Evolutionary conservation across 768 basidiomycete genomes (phyloP), one percentile per base, ranked within the genome.

Genomic region (Amanita pallidorosea): DNA sequence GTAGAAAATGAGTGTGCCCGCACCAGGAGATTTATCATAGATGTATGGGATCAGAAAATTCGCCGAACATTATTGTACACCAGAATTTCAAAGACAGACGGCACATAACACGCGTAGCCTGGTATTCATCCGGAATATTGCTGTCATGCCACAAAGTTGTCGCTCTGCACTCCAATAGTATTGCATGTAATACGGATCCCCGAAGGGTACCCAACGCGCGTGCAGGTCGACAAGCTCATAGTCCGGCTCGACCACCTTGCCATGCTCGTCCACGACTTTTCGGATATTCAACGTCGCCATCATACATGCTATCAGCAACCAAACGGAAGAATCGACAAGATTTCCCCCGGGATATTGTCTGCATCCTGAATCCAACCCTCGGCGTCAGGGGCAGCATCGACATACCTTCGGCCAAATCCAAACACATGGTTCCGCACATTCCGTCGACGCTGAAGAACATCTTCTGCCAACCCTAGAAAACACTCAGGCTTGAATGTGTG

Each of bases 271-370:
- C 18, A 69, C 60, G n/a, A 75, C 65, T 61, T 75, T 79, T 31
- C 62, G 56, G 9, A 85, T 73, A 51, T 82, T 72, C 36, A 84
- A 60, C 42, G 78, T 78, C 1, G 81, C 77, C 8, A 85, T 64
- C 62, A 81, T 75, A 12, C 69, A 68, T 2, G 74, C 73, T 17
- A 80, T 67, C 15, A 80, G 64, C 22, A 83, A 60, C 80, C 83
- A 85, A 35, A 74, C 64, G 1, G 80, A 80, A 3, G 75, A 72
- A 53, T 86, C 84, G 52, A 79, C 77, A 29, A 86, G 72, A 59
- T 82, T 65, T 33, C n/a, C 57, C 15, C 85, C 85, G 1, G 85
- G 85, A 60, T 85, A 86, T 33, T 72, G 73, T 48, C 81, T 80
- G 53, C 11, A 43, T 20, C 15, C 12, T 33, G 13, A 33, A 33